A percentile compares a stretch with the other conserved stretches of the same genome.
Conservation (phyloP, 371 early-diverging fungal genomes). For the Mucor sp. region DNA sequence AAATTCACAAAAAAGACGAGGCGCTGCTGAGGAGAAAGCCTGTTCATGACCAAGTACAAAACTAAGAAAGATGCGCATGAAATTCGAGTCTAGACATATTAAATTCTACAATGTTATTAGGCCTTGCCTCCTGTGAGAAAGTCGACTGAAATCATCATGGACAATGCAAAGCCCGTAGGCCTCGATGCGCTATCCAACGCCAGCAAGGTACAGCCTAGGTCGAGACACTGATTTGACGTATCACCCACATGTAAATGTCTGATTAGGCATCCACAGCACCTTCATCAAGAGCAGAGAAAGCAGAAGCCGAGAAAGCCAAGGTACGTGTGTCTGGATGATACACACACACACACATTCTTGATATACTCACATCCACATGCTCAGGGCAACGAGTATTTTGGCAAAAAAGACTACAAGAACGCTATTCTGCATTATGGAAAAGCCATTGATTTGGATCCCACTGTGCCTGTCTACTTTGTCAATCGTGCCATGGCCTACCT, state of each 20-base stretch:
- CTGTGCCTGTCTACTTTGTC: constrained; percentile 60
- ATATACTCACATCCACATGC: background rate
- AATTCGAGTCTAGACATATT: background rate
- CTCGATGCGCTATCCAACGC: constrained; percentile 1
- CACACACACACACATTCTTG: background rate
- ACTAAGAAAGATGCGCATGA: background rate
- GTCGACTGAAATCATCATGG: constrained; percentile 15
- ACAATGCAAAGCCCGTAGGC: constrained; percentile 17
- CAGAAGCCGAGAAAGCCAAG: constrained; percentile 67
- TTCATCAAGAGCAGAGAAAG: constrained; percentile 27
- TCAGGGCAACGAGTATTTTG: constrained; percentile 83
- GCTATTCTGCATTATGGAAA: constrained; percentile 73
- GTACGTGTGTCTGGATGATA: constrained; percentile 25
- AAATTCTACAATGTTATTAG: constrained; percentile 8
- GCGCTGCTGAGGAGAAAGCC: constrained; percentile 20
- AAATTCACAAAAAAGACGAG: constrained; percentile 23
- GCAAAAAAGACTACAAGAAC: constrained; percentile 64
- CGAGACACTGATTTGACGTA: background rate
- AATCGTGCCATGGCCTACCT: constrained; percentile 89
- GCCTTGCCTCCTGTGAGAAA: constrained; percentile 18
- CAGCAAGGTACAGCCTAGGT: background rate
- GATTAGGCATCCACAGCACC: background rate
- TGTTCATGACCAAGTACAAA: constrained; percentile 21
- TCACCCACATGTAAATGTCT: background rate
- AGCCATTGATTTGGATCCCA: constrained; percentile 70